Evolutionary conservation across 2,329 filamentous ascomycete genomes (phyloP), one percentile per base, ranked within the genome.

Genomic region (Didymella glomerata): DNA sequence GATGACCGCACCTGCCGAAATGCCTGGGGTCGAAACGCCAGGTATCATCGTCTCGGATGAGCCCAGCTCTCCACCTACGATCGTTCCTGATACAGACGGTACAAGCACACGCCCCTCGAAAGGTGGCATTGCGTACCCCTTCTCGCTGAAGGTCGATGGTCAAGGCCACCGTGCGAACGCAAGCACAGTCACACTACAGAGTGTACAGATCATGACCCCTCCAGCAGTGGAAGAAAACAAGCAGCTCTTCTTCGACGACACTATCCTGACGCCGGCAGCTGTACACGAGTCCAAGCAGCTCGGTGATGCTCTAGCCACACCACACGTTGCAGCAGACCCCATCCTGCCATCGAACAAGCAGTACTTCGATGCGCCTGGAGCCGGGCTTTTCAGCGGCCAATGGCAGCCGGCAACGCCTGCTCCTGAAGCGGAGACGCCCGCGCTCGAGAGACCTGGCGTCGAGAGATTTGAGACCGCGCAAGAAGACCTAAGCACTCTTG

Each of bases 91-190:
- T 28, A 82, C 81, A 9, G 80, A 69, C 68, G 83, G 44, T 76
- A 82, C 62, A 80, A 85, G 85, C 5, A 90, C 88, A 69, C 81
- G 90, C 2, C 88, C 90, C 0, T 87, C 87, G 45, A 81, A 90
- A 6, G 86, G 86, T 20, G 88, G 89, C 0, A 85, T 92, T 25
- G 89, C 90, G 0, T 84, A 91, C 66, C 90, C 90, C 0, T 93
- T 93, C 70, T 90, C 85, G 56, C 74, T 93, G 14, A 84, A 84
- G 64, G 84, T 89, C 20, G 67, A 73, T 24, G 71, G 72, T 3
- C 62, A 57, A 3, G 70, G 64, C 3, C 66, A 62, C 41, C 84
- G 85, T 2, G 84, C 86, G 4, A 90, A 86, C 18, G 88, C 88
- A 0, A 92, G 89, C 77, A 91, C 90, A 84, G 78, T 89, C 51